A percentile compares a stretch with the other conserved stretches of the same genome.
Evolutionary conservation across 148 eudicot species (phyloP).

Genomic region (Chenopodium suecicum): DNA sequence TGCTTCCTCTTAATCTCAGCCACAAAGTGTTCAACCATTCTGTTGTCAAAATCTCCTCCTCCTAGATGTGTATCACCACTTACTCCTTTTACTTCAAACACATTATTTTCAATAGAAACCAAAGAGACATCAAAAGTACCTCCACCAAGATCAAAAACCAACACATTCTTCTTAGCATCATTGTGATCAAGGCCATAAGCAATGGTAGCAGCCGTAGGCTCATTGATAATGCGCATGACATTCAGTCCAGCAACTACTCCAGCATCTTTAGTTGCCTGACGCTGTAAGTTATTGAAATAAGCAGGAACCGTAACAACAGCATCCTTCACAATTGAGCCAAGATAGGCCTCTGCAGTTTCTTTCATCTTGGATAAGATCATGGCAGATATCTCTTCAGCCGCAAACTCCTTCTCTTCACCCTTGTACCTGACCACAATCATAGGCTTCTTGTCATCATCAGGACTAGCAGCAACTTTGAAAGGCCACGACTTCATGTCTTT

Average conservation of each 20-base stretch:
- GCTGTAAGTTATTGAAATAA: conserved; percentile 7
- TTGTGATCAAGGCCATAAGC: conserved; percentile 8
- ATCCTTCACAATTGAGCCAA: not conserved
- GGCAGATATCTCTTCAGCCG: conserved; percentile 15
- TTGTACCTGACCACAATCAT: not conserved
- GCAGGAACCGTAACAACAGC: conserved; percentile 15
- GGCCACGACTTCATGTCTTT: conserved; percentile 14
- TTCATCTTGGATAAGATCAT: conserved; percentile 11
- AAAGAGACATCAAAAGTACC: conserved; percentile 18
- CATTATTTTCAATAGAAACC: not conserved
- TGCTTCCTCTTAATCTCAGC: conserved; percentile 5
- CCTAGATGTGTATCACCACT: conserved; percentile 12
- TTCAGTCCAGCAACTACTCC: conserved; percentile 13
- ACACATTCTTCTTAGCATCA: not conserved
- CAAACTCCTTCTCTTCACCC: not conserved
- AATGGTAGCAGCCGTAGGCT: conserved; percentile 17
- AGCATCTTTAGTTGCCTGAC: conserved; percentile 14
- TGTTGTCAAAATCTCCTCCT: conserved; percentile 14
- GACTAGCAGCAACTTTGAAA: not conserved
- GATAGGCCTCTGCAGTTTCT: conserved; percentile 3
- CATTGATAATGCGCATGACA: conserved; percentile 12
- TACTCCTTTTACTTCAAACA: not conserved
- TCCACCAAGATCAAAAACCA: conserved; percentile 16
- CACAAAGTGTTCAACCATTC: not conserved
- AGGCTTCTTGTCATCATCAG: not conserved